A percentile compares a stretch with the other conserved stretches of the same genome.
These are phyloP conservation scores for Aureobasidium leucospermi DNA, from an alignment of 2,329 filamentous ascomycete genomes.

Conservation along the genomic window DNA sequence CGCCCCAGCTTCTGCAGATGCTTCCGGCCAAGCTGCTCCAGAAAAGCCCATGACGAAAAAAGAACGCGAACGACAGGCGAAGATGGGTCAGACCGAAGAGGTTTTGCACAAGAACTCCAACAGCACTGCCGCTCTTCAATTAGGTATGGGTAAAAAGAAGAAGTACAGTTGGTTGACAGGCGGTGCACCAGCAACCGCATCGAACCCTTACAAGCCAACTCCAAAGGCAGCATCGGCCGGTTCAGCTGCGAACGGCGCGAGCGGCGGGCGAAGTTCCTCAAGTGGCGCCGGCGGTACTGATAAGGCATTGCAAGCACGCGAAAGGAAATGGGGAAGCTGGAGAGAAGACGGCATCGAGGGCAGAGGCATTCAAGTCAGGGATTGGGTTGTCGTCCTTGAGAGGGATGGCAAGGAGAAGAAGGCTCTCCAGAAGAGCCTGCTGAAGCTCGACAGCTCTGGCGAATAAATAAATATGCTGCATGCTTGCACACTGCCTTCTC, in stretches of 20 bases:
- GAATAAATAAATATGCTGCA: not conserved
- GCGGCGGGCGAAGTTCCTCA: not conserved
- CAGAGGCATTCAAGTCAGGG: constrained; percentile 72
- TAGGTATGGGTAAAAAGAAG: constrained; percentile 59
- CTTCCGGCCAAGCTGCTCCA: constrained; percentile 36
- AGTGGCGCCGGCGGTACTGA: not conserved
- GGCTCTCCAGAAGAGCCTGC: constrained; percentile 50
- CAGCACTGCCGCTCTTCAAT: constrained; percentile 68
- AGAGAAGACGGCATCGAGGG: constrained; percentile 71
- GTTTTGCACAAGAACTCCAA: constrained; percentile 78
- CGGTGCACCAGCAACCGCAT: constrained; percentile 48
- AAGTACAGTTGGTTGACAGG: constrained; percentile 71
- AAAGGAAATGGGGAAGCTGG: constrained; percentile 30
- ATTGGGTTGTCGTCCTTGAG: constrained; percentile 74
- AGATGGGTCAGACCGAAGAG: constrained; percentile 64
- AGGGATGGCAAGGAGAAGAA: constrained; percentile 62
- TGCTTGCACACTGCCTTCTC: not conserved
- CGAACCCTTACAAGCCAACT: constrained; percentile 34
- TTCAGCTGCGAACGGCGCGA: not conserved
- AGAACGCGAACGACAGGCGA: constrained; percentile 70
- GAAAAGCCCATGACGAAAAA: constrained; percentile 77
- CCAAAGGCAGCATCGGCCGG: constrained; percentile 14
- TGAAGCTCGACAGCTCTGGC: constrained; percentile 13
- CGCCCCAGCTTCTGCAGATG: constrained; percentile 30
- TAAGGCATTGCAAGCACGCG: constrained; percentile 17